Percentiles rank a stretch among this genome's conserved stretches.
These are phyloP conservation scores for Dipodascus geniculatus DNA, from an alignment of 805 yeast genomes.

Conservation along the genomic window DNA sequence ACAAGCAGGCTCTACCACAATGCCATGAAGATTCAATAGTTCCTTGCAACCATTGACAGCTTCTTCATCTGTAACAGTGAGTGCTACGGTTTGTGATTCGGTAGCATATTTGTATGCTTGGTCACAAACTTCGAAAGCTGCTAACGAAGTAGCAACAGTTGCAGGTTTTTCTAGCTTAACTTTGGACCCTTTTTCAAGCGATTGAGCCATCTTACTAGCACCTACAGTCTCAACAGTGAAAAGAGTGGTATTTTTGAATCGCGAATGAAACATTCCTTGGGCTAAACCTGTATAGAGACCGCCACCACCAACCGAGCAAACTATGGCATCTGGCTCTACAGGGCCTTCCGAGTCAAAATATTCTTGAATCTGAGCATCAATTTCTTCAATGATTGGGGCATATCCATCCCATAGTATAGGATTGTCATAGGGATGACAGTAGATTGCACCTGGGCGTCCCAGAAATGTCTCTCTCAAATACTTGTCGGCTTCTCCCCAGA, in stretches of 20 bases:
- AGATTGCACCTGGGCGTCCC: conserved; percentile 55
- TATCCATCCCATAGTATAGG: conserved; percentile 94
- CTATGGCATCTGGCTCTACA: conserved; percentile 58
- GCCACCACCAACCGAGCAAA: conserved; percentile 90
- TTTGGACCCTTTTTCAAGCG: conserved; percentile 32
- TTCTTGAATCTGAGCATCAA: conserved; percentile 45
- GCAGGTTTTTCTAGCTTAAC: conserved; percentile 30
- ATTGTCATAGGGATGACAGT: conserved; percentile 83
- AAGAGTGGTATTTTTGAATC: conserved; percentile 26
- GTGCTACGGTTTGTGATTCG: conserved; percentile 27
- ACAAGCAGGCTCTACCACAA: conserved; percentile 56
- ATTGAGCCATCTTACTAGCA: conserved; percentile 42
- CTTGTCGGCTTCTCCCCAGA: conserved; percentile 69
- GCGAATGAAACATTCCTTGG: conserved; percentile 54
- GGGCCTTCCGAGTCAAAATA: conserved; percentile 21
- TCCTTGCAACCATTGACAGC: conserved; percentile 39
- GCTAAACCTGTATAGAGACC: conserved; percentile 81
- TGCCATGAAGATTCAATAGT: conserved; percentile 36
- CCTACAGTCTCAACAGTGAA: conserved; percentile 50
- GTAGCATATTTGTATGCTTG: conserved; percentile 33
- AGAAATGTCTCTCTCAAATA: conserved; percentile 56
- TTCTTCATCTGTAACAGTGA: conserved; percentile 38
- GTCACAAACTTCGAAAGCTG: conserved; percentile 41
- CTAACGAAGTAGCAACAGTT: conserved; percentile 49
- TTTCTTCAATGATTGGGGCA: conserved; percentile 80